Percentiles rank a stretch among this genome's conserved stretches.
Conservation (phyloP, 2,329 filamentous ascomycete species). For the Aspergillus alliaceus region DNA sequence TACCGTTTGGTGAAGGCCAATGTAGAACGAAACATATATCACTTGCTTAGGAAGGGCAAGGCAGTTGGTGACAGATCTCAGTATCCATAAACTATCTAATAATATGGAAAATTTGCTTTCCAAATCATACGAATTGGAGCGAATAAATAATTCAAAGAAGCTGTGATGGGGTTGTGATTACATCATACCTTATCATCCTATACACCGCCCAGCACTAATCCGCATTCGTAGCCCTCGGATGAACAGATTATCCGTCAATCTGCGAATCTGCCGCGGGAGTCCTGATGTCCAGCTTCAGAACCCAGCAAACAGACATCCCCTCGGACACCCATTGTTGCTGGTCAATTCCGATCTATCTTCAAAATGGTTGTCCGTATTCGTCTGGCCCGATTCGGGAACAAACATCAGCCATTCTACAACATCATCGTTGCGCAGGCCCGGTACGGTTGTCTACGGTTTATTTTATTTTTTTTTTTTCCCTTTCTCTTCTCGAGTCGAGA, state of each 20-base stretch:
- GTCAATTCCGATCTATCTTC: slow-evolving; percentile 10
- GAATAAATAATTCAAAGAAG: background rate
- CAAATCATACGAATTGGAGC: background rate
- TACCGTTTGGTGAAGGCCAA: slow-evolving; percentile 10
- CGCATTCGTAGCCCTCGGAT: slow-evolving; percentile 19
- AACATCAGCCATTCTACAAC: slow-evolving; percentile 91
- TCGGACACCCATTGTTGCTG: slow-evolving; percentile 1
- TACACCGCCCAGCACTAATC: slow-evolving; percentile 23
- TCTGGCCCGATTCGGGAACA: slow-evolving; percentile 87
- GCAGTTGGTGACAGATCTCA: background rate
- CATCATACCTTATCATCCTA: slow-evolving; percentile 23
- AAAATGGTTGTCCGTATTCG: slow-evolving; percentile 92
- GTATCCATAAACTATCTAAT: background rate
- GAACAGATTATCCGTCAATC: slow-evolving; percentile 26
- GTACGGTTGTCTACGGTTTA: slow-evolving; percentile 50
- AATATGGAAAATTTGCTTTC: background rate
- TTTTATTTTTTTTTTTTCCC: background rate
- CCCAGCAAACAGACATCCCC: slow-evolving; percentile 6
- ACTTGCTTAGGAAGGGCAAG: background rate
- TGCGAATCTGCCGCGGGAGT: slow-evolving; percentile 30
- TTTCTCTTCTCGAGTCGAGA: background rate
- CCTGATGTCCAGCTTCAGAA: slow-evolving; percentile 11
- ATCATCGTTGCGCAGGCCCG: slow-evolving; percentile 93
- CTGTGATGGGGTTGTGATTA: slow-evolving; percentile 10
- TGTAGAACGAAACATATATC: slow-evolving; percentile 29